Base-by-base conservation (phyloP, 306 rosid genomes). In the Ammopiptanthus mongolicus region DNA sequence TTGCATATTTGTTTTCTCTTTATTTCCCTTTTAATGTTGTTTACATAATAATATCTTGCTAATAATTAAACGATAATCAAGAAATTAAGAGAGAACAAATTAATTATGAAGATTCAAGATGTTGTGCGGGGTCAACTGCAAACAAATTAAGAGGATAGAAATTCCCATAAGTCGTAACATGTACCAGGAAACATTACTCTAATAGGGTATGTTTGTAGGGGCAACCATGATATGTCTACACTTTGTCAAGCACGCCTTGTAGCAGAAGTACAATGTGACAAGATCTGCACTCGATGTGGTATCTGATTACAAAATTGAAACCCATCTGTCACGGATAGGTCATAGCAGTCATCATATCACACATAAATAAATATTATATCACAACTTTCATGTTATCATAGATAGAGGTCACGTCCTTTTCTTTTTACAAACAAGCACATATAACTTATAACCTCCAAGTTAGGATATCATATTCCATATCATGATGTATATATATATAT, bases 211-310 rank as follows among this genome's bases (percentile, higher is more conserved):
- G 70, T 39, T 28, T 61, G 77, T 70, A 62, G 31, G 62, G 28
- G 28, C 60, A 63, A 28, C 57, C 65, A 14, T 77, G 11, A 46
- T 51, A 1, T 72, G 78, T 65, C 74, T 34, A 19, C 69, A 65
- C 73, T 19, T 57, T 57, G 28, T 77, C 68, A 77, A 67, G 60
- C 73, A 59, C 18, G 0, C 29, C 29, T 39, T 22, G 67, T 41
- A 56, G 17, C 56, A 62, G 15, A 34, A 74, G 62, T 61, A 46
- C 77, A 57, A 39, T n/a, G 44, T 78, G 66, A 71, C 71, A 63
- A 46, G 50, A 63, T 62, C 52, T 51, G n/a, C 61, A 44, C 14
- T 46, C 8, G 22, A 42, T 69, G 42, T 11, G 14, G 33, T 39
- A 25, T 70, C 15, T 52, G 14, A 52, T 65, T 64, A 51, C 44